Base-by-base conservation (phyloP, 257 asterid species). In the Linderniella brevidens region DNA sequence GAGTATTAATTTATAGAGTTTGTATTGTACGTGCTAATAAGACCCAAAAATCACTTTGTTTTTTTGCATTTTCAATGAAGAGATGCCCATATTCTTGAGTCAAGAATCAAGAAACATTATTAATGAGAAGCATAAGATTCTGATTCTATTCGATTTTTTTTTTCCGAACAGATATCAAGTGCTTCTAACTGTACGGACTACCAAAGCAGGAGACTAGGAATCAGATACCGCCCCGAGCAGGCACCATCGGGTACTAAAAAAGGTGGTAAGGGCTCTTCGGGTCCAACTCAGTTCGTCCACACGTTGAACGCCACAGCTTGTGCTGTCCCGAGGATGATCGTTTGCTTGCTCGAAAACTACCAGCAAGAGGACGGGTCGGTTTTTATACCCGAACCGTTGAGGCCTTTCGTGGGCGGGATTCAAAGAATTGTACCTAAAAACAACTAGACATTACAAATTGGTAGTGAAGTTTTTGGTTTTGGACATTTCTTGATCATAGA, bases 171-270 rank as follows among this genome's bases (percentile, higher is more conserved):
- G 96, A 90, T 90, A 64, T 90, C 99, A 39, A 90, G 96, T 63
- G 94, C 99, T 48, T 85, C 99, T 18, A 90, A 90, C 49, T 90
- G 99, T 57, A 81, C 93, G 4, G 99, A 85, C 70, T 90, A 85
- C 66, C 99, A 90, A 62, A 90, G 99, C 74, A 67, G 94, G 19
- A 70, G 96, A 38, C 53, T 90, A 52, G 94, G 99, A 53, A 77
- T 90, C 48, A 76, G 99, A 3, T 90, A 66, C 50, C 94, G 94
- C 16, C 99, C 96, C 0, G 92, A 75, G 46, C 13, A 7, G 1
- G 32, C 68, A 6, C 32, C 32, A 6, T 25, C 32, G 32, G 32
- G 32, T 6, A 3, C 32, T 25, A 25, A 25, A 37, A 40, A 40
- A 36, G 57, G 68, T 46, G 58, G 74, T 25, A 81, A 69, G 83